Evolutionary conservation across 352 stramenopile genomes (phyloP).

Genomic region (Elongisporangium prolatum): DNA sequence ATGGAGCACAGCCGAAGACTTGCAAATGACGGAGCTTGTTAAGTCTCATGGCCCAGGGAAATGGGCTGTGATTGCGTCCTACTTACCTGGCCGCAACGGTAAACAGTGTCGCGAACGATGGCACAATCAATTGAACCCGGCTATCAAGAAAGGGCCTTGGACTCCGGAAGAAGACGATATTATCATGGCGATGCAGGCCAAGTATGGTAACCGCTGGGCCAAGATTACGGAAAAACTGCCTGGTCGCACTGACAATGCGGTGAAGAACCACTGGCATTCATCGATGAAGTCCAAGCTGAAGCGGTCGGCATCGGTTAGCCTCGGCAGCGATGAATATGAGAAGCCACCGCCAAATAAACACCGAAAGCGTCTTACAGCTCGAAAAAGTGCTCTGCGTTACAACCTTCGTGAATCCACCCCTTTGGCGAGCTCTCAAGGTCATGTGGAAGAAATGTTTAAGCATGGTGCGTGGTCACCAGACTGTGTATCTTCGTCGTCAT

Average conservation of each 20-base stretch:
- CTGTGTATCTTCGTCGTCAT: neutral
- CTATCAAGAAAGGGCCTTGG: slow-evolving; percentile 77
- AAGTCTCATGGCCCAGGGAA: slow-evolving; percentile 52
- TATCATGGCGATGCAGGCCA: slow-evolving; percentile 75
- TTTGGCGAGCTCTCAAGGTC: neutral
- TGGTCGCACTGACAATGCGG: slow-evolving; percentile 93
- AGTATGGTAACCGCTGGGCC: slow-evolving; percentile 95
- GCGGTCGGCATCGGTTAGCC: neutral
- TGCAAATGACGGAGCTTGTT: slow-evolving; percentile 58
- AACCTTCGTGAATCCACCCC: neutral
- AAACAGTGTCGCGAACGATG: slow-evolving; percentile 89
- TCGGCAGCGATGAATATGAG: neutral
- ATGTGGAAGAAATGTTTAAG: neutral
- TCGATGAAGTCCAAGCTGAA: slow-evolving; percentile 68
- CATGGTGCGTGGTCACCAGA: neutral
- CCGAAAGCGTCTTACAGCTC: neutral
- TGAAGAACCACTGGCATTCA: slow-evolving; percentile 98
- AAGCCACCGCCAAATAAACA: neutral
- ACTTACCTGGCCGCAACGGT: slow-evolving; percentile 75
- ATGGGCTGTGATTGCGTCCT: slow-evolving; percentile 81
- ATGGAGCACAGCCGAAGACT: slow-evolving; percentile 61
- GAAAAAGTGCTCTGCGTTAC: neutral
- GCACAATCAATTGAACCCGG: slow-evolving; percentile 83
- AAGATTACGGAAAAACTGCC: slow-evolving; percentile 96
- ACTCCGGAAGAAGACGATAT: slow-evolving; percentile 82